Evolutionary conservation across 345 rosid genomes (phyloP).

Genomic region (Linum lewisii): DNA sequence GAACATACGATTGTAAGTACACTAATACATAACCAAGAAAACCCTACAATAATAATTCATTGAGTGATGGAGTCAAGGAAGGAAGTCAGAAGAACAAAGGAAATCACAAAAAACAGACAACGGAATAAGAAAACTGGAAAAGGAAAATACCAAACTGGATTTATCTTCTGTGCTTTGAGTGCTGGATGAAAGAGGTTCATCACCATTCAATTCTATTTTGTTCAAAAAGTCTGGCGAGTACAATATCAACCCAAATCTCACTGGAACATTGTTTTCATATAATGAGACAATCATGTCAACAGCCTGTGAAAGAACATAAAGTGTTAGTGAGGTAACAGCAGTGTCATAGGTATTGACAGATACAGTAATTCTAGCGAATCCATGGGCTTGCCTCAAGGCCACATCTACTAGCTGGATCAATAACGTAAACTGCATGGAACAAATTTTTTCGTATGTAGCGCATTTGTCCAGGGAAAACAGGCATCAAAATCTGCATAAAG

Average conservation of each 20-base stretch:
- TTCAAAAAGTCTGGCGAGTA: conserved; percentile 63
- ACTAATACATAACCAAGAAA: too few relatives aligned
- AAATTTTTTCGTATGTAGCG: conserved; percentile 93
- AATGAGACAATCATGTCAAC: conserved; percentile 60
- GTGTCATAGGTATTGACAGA: not conserved
- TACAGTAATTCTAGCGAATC: conserved; percentile 9
- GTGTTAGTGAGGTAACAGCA: not conserved
- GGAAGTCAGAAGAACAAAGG: too few relatives aligned
- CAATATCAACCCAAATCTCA: conserved; percentile 87
- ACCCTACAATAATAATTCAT: too few relatives aligned
- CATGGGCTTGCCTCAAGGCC: conserved; percentile 73
- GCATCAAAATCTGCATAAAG: conserved; percentile 78
- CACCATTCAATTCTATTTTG: conserved; percentile 49
- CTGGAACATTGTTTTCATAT: conserved; percentile 70
- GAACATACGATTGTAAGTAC: not conserved
- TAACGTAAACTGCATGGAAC: conserved; percentile 84
- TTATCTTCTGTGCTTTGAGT: conserved; percentile 53
- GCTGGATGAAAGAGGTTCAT: conserved; percentile 30
- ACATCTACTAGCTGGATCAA: conserved; percentile 78
- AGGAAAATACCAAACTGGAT: conserved; percentile 72
- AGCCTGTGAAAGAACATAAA: conserved; percentile 29
- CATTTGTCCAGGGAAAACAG: conserved; percentile 90
- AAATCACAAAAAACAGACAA: too few relatives aligned
- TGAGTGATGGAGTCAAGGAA: too few relatives aligned
- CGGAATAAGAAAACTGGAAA: conserved; percentile 2